phyloP scores from a whole-genome alignment of 371 early-diverging fungal species.

The Circinella umbellata region DNA sequence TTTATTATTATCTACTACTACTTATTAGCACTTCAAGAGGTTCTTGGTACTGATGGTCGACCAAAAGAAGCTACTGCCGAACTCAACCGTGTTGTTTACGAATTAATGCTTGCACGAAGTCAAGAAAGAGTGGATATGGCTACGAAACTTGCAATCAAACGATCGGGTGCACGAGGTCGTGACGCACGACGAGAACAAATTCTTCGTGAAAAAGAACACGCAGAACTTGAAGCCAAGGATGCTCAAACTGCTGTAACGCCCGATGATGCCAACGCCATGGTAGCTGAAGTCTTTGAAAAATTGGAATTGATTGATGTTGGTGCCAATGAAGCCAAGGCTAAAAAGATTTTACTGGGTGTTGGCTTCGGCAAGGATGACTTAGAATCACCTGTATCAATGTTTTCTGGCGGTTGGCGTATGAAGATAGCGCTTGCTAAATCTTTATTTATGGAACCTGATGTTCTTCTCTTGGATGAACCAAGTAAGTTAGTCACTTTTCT shows the following conservation, averaged over 20 bases:
- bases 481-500: slow-evolving; percentile 23
- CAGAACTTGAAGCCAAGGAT: slow-evolving; percentile 37
- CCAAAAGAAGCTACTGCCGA: slow-evolving; percentile 17
- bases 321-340: slow-evolving; percentile 62
- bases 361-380: slow-evolving; percentile 61
- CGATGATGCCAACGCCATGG: slow-evolving; percentile 62
- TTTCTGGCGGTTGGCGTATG: slow-evolving; percentile 94
- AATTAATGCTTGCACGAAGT: slow-evolving; percentile 39
- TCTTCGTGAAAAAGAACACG: slow-evolving; percentile 55
- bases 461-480: slow-evolving; percentile 91
- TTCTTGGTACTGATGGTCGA: slow-evolving; percentile 30
- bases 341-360: slow-evolving; percentile 62
- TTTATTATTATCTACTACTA: not conserved
- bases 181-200: slow-evolving; percentile 69
- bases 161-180: slow-evolving; percentile 82
- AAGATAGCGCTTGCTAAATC: slow-evolving; percentile 84
- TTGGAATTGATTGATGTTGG: slow-evolving; percentile 50
- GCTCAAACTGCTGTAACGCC: slow-evolving; percentile 48
- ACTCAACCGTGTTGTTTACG: slow-evolving; percentile 32
- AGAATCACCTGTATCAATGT: slow-evolving; percentile 46
- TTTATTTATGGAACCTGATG: slow-evolving; percentile 75
- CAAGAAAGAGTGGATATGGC: slow-evolving; percentile 53
- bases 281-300: slow-evolving; percentile 58
- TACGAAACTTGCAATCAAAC: slow-evolving; percentile 69
- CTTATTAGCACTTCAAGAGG: slow-evolving; percentile 41